Percentiles rank a stretch among this genome's conserved stretches.
Conservation (phyloP, 2,329 filamentous ascomycete species). For the Apiospora malaysiana region DNA sequence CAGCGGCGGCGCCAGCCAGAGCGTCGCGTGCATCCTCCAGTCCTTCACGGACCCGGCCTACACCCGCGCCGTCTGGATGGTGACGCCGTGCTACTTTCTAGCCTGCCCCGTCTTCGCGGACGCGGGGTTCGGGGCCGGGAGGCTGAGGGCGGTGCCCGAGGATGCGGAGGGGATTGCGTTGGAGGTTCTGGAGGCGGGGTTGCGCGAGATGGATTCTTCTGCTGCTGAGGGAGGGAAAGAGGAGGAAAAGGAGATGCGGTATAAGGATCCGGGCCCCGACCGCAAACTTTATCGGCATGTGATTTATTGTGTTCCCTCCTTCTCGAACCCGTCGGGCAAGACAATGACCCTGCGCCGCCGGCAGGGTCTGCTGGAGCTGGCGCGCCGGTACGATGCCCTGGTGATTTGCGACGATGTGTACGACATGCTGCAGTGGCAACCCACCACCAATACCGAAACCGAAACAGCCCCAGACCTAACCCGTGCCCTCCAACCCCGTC, state of each 20-base stretch:
- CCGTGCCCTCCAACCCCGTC: conserved; percentile 68
- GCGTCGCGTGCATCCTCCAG: conserved; percentile 76
- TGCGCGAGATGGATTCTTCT: conserved; percentile 45
- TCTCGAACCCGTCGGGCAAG: conserved; percentile 85
- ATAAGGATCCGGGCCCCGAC: conserved; percentile 41
- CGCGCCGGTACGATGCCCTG: conserved; percentile 80
- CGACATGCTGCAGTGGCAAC: conserved; percentile 84
- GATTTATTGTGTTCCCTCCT: conserved; percentile 88
- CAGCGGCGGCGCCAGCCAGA: conserved; percentile 86
- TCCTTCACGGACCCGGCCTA: conserved; percentile 80
- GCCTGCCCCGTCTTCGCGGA: conserved; percentile 87
- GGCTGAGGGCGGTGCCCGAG: conserved; percentile 74
- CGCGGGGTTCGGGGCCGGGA: conserved; percentile 67
- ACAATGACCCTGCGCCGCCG: conserved; percentile 77
- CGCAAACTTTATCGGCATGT: conserved; percentile 85
- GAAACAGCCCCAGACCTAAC: conserved; percentile 24
- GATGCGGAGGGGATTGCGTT: conserved; percentile 80
- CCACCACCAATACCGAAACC: conserved; percentile 24
- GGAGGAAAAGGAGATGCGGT: neutral
- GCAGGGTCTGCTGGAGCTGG: conserved; percentile 73
- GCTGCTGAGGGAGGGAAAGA: neutral
- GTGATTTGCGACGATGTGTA: conserved; percentile 92
- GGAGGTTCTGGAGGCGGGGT: conserved; percentile 57
- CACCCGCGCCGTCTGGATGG: conserved; percentile 79
- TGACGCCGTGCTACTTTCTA: conserved; percentile 84